Percentiles rank a stretch among this genome's conserved stretches.
Conservation (phyloP, 2,329 filamentous ascomycete species). For the Ophiocordyceps camponoti-floridani region DNA sequence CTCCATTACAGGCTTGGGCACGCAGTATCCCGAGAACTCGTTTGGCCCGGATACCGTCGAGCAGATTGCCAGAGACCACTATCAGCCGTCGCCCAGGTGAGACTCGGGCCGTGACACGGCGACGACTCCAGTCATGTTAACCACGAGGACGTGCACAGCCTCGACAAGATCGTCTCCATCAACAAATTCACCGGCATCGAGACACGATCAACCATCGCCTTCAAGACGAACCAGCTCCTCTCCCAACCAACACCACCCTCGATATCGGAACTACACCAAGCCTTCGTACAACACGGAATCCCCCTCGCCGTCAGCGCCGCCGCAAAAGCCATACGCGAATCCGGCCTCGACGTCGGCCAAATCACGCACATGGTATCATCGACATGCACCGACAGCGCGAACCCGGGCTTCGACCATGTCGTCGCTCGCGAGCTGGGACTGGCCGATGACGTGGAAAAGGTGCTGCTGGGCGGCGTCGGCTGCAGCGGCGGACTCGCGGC, state of each 20-base stretch:
- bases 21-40: not conserved
- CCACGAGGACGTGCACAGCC: not conserved
- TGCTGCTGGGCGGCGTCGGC: constrained; percentile 47
- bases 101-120: not conserved
- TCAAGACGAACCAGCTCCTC: not conserved
- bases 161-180: not conserved
- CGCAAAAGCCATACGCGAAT: constrained; percentile 36
- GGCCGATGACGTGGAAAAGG: constrained; percentile 40
- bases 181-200: not conserved
- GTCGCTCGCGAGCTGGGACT: constrained; percentile 41
- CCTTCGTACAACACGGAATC: constrained; percentile 39
- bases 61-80: not conserved
- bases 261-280: constrained; percentile 33
- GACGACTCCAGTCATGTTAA: too few species aligned
- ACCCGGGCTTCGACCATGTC: constrained; percentile 50
- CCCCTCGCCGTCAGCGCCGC: constrained; percentile 37
- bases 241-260: constrained; percentile 18
- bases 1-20: not conserved
- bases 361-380: constrained; percentile 52
- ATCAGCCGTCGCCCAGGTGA: not conserved
- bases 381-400: constrained; percentile 52
- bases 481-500: constrained; percentile 46
- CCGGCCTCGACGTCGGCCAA: constrained; percentile 27
- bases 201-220: not conserved
- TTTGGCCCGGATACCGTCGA: not conserved